A percentile compares a stretch with the other conserved stretches of the same genome.
phyloP scores from a whole-genome alignment of 371 early-diverging fungal species.

The Lichtheimia corymbifera region DNA sequence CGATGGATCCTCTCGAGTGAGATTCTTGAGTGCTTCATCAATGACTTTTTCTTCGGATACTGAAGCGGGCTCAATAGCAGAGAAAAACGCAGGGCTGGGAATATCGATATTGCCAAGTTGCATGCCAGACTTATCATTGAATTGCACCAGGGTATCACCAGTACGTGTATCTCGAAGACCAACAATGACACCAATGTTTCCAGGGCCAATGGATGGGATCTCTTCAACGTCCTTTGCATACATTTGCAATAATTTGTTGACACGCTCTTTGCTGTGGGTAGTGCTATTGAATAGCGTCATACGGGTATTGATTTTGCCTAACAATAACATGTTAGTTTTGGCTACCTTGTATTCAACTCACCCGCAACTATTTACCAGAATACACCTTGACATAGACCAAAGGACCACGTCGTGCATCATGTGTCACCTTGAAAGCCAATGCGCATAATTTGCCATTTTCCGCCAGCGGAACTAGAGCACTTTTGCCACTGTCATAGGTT shows the following conservation, averaged over 20 bases:
- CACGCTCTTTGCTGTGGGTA: conserved; percentile 75
- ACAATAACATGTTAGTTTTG: not conserved
- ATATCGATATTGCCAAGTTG: conserved; percentile 77
- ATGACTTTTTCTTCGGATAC: conserved; percentile 78
- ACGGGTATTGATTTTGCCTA: conserved; percentile 66
- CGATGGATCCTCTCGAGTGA: conserved; percentile 91
- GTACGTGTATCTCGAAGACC: conserved; percentile 89
- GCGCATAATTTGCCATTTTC: conserved; percentile 72
- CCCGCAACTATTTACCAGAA: conserved; percentile 55
- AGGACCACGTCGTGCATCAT: conserved; percentile 83
- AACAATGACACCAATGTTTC: conserved; percentile 90
- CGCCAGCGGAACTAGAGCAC: conserved; percentile 31
- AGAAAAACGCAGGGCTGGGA: conserved; percentile 92
- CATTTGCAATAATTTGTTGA: conserved; percentile 85
- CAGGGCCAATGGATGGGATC: conserved; percentile 71
- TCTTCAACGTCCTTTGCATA: conserved; percentile 92
- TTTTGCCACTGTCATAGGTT: conserved; percentile 37
- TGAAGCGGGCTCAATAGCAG: conserved; percentile 80
- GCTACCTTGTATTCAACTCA: not conserved
- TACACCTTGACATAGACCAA: conserved; percentile 95
- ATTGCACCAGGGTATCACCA: conserved; percentile 86
- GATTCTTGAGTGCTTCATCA: conserved; percentile 70
- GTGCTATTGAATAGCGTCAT: conserved; percentile 72
- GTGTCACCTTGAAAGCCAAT: conserved; percentile 92
- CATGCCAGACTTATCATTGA: conserved; percentile 55